Evolutionary conservation across 2,329 filamentous ascomycete species (phyloP), one percentile per base, ranked within the genome.

Genomic region (Cordyceps sp.): DNA sequence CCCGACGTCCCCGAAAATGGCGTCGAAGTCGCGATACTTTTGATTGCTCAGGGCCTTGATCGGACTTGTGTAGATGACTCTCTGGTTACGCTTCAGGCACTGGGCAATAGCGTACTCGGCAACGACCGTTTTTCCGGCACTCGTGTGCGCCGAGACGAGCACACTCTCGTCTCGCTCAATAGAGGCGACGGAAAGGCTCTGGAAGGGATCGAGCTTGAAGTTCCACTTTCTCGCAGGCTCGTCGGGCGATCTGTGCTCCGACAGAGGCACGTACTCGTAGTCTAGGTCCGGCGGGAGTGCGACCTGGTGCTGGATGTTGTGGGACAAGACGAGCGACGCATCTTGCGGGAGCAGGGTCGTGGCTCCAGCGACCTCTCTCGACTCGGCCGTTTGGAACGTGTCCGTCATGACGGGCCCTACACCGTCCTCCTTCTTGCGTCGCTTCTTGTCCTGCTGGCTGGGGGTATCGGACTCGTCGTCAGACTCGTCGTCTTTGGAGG

Each of bases 31-130:
- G 62, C 90, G 71, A 54, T 93, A 98, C 53, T 98, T 98, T 51
- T 98, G 90, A 58, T 98, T 98, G 57, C 86, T 96, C 45, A 98
- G 64, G 10, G 90, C 90, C 60, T 98, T 98, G 66, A 98, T 98
- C 2, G 90, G 90, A 67, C 86, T 94, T 8, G 90, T 98, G 59
- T 98, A 98, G 54, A 98, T 98, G 46, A 98, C 88, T 51, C 90
- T 73, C 61, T 98, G 90, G 58, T 96, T 96, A 53, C 85, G 82
- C 66, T 90, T 92, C 53, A 98, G 65, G 54, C 90, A 93, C 48
- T 98, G 90, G 13, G 92, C 90, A 51, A 98, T 92, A 15, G 90
- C 92, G 51, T 98, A 98, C 55, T 98, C 90, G 39, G 90, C 90
- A 28, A 96, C 86, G 7, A 98, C 92, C 0, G 90, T 98, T 60